Evolutionary conservation across 164 flowering plant species (phyloP), one percentile per base, ranked within the genome.

Genomic region (Protea cynaroides): DNA sequence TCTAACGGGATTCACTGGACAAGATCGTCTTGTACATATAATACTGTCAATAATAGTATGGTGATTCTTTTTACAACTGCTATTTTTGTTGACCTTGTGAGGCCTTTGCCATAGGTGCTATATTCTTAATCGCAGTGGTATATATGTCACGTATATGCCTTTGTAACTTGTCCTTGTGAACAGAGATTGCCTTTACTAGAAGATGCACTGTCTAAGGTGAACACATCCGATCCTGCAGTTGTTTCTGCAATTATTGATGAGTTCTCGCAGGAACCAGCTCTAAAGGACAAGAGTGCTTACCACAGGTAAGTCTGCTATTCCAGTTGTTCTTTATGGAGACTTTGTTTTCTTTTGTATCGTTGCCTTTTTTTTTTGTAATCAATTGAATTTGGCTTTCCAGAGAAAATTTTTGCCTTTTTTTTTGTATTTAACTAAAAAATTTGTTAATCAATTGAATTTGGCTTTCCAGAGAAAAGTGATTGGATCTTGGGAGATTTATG

Each of bases 121-220:
- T 29, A 29, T 29, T 29, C 34, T 29, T 29, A 29, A 29, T 29
- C 34, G 2, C 5, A 29, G 2, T 29, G 34, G 5, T 29, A 10
- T 22, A 3, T 7, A 1, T 21, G 21, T 14, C 17, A 4, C 5
- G 53, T 25, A 59, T 51, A 63, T 63, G 57, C 49, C 10, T 25
- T 65, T 44, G 50, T 69, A 58, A 65, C 34, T 60, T 67, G 52
- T 46, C 50, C 61, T 66, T 23, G 29, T 69, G 22, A 49, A 65
- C 87, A 94, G 98, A 80, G 59, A 59, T 69, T 94, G 74, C 46
- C 82, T 21, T 59, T 55, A 19, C 80, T 94, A 51, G 98, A 91
- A 78, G 87, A 72, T 65, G 88, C 80, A 63, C 74, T 94, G 8
- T 47, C 37, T 70, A 78, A 77, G 67, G 72, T 69, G 50, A 70